These are phyloP conservation scores for Sordariomycetes sp. DNA, from an alignment of 2,329 filamentous ascomycete species.

Conservation along the genomic window DNA sequence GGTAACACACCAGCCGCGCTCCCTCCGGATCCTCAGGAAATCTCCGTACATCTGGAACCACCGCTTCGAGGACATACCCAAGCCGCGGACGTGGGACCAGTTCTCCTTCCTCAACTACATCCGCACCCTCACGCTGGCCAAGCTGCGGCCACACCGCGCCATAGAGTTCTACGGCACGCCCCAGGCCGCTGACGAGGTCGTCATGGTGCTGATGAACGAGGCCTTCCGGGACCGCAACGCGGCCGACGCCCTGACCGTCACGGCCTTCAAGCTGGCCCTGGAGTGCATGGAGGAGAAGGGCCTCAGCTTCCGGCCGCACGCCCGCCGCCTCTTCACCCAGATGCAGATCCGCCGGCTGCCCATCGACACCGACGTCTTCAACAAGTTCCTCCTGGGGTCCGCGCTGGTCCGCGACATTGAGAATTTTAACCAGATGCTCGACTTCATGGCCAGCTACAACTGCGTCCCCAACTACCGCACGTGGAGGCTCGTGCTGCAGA, in stretches of 20 bases:
- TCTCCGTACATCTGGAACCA: conserved; percentile 17
- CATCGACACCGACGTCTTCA: conserved; percentile 32
- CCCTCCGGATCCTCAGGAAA: conserved; percentile 10
- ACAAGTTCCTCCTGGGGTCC: conserved; percentile 29
- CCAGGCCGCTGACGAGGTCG: conserved; percentile 21
- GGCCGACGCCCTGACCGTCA: conserved; percentile 19
- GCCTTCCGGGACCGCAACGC: conserved; percentile 23
- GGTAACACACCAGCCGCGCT: conserved; percentile 12
- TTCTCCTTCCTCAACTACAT: conserved; percentile 28
- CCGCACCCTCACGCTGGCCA: conserved; percentile 22
- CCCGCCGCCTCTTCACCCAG: conserved; percentile 20
- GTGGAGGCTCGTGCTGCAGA: conserved; percentile 33
- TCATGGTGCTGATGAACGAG: conserved; percentile 21
- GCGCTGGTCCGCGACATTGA: conserved; percentile 23
- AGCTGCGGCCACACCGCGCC: conserved; percentile 17
- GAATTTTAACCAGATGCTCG: conserved; percentile 25
- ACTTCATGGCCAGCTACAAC: conserved; percentile 24
- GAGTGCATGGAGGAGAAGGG: conserved; percentile 20
- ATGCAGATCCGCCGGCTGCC: conserved; percentile 22
- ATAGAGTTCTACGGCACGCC: conserved; percentile 20
- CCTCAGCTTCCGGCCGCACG: conserved; percentile 12
- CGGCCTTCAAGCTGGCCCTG: conserved; percentile 29
- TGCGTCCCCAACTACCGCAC: conserved; percentile 28
- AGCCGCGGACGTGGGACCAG: conserved; percentile 25
- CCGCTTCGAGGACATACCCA: conserved; percentile 23